phyloP scores from a whole-genome alignment of 768 basidiomycete species.

The Boletus patriciae region DNA sequence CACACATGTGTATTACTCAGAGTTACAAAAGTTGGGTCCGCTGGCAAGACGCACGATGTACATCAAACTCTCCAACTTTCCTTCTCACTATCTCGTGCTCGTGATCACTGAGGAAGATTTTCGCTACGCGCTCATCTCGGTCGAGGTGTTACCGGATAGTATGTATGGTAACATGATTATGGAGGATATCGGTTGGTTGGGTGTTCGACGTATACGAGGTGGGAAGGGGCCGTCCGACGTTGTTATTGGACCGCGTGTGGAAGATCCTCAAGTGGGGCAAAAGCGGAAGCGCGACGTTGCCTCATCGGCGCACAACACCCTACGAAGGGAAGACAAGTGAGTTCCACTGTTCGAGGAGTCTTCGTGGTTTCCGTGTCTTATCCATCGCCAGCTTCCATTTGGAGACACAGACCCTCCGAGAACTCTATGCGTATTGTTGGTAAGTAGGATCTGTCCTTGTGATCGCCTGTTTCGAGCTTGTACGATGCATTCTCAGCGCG shows the following conservation, averaged over 20 bases:
- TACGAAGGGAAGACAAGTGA: slow-evolving; percentile 32
- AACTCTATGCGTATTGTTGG: slow-evolving; percentile 89
- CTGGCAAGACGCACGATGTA: slow-evolving; percentile 62
- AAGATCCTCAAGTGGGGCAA: slow-evolving; percentile 24
- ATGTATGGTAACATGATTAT: slow-evolving; percentile 62
- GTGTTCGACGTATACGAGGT: slow-evolving; percentile 64
- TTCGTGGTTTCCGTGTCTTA: not conserved
- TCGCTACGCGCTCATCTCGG: slow-evolving; percentile 78
- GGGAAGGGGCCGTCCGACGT: slow-evolving; percentile 33
- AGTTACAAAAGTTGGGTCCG: slow-evolving; percentile 68
- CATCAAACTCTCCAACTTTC: slow-evolving; percentile 76
- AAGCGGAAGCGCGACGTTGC: slow-evolving; percentile 31
- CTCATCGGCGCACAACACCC: not conserved
- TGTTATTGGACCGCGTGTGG: slow-evolving; percentile 12
- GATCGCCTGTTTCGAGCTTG: not conserved
- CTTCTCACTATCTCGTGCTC: slow-evolving; percentile 80
- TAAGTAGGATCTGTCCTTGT: slow-evolving; percentile 32
- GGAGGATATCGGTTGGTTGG: slow-evolving; percentile 79
- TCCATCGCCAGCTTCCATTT: slow-evolving; percentile 51
- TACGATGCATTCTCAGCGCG: slow-evolving; percentile 49
- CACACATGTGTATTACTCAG: slow-evolving; percentile 37
- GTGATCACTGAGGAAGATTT: slow-evolving; percentile 77
- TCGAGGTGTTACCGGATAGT: slow-evolving; percentile 52
- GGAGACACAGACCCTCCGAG: slow-evolving; percentile 69
- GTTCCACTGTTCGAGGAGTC: not conserved